Percentiles rank a stretch among this genome's conserved stretches.
These are phyloP conservation scores for Ganoderma resinaceum DNA, from an alignment of 1,284 basidiomycete species.

Conservation along the genomic window DNA sequence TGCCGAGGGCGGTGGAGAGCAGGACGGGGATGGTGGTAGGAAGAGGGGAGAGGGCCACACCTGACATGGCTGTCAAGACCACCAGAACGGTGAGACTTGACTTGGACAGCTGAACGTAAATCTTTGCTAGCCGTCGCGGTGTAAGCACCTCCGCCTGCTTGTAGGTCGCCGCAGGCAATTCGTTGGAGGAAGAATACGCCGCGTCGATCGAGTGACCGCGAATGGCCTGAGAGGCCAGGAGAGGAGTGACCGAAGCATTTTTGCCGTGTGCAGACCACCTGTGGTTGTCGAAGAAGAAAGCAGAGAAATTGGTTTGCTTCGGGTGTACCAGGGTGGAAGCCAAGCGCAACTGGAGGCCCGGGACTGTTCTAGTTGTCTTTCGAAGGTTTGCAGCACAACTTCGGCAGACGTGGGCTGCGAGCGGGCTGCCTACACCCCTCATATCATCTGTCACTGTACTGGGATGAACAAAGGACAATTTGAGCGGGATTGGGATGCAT, in stretches of 20 bases:
- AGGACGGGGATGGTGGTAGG: constrained; percentile 85
- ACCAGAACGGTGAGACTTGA: constrained; percentile 88
- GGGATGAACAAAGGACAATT: background rate
- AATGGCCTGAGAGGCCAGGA: constrained; percentile 12
- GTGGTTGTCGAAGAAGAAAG: constrained; percentile 67
- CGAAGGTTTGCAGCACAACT: constrained; percentile 28
- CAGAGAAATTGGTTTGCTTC: constrained; percentile 49
- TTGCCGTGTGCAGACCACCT: constrained; percentile 45
- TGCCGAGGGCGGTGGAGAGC: constrained; percentile 89
- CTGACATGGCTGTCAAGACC: constrained; percentile 91
- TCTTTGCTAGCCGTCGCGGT: constrained; percentile 60
- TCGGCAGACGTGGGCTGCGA: constrained; percentile 30
- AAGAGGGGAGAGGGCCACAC: constrained; percentile 92
- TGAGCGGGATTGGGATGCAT: background rate
- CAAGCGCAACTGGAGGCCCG: constrained; percentile 19
- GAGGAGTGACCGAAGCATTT: constrained; percentile 21
- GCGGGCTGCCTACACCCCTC: constrained; percentile 14
- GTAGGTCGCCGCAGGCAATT: constrained; percentile 31
- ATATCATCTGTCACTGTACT: constrained; percentile 14
- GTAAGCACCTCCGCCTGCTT: constrained; percentile 49
- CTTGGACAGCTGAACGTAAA: constrained; percentile 90
- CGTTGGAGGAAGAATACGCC: constrained; percentile 23
- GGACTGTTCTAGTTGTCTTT: constrained; percentile 15
- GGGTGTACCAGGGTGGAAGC: constrained; percentile 33
- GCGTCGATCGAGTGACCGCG: constrained; percentile 25